A percentile compares a stretch with the other conserved stretches of the same genome.
Conservation (phyloP, 2,329 filamentous ascomycete species). For the Arthrinium phaeospermum region DNA sequence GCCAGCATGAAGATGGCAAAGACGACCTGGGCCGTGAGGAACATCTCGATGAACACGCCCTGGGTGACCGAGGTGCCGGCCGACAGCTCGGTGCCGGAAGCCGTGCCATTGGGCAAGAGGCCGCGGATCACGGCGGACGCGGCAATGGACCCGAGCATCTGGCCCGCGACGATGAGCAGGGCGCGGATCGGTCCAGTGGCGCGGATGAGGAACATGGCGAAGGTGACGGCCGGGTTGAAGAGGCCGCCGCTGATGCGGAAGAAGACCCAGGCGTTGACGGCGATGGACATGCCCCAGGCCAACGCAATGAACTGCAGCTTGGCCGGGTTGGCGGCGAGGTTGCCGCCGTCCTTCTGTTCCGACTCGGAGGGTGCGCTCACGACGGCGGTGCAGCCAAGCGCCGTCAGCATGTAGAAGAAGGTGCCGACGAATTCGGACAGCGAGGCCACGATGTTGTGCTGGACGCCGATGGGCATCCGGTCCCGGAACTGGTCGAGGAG, state of each 20-base stretch:
- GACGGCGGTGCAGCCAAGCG: conserved; percentile 18
- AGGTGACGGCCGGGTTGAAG: conserved; percentile 21
- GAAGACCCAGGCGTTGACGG: conserved; percentile 22
- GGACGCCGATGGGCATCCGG: conserved; percentile 2
- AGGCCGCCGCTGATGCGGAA: conserved; percentile 21
- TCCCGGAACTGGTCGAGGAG: conserved; percentile 18
- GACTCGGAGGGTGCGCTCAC: not conserved
- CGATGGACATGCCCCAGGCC: conserved; percentile 20
- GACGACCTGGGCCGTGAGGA: conserved; percentile 20
- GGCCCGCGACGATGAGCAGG: conserved; percentile 2
- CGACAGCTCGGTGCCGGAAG: not conserved
- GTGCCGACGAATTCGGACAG: conserved; percentile 21
- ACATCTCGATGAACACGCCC: conserved; percentile 21
- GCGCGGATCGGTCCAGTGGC: conserved; percentile 9
- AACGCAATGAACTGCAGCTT: conserved; percentile 20
- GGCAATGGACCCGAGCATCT: conserved; percentile 14
- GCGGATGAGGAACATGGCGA: conserved; percentile 20
- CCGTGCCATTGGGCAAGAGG: not conserved
- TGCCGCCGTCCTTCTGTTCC: not conserved
- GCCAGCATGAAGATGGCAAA: conserved; percentile 23
- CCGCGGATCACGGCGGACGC: conserved; percentile 19
- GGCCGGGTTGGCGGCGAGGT: conserved; percentile 17
- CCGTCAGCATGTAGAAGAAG: conserved; percentile 19
- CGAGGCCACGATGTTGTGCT: conserved; percentile 12
- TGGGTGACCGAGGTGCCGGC: conserved; percentile 18